Conservation (phyloP, 768 basidiomycete genomes). For the Tremella yokohamensis region DNA sequence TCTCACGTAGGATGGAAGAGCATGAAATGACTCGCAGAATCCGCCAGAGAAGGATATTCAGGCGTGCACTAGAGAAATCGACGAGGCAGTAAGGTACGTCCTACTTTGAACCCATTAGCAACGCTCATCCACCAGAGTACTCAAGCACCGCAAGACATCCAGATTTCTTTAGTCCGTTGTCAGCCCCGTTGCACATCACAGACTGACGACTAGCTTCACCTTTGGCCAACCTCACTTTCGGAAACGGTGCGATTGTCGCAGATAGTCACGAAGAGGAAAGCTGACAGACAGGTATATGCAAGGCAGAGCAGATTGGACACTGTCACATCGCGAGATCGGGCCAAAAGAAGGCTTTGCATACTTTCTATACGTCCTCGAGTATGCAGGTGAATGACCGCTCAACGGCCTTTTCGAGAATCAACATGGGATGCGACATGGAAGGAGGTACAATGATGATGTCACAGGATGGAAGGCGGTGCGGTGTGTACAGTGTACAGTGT, state of each 20-base stretch:
- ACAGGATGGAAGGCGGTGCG: too few species aligned
- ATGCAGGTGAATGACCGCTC: slow-evolving; percentile 7
- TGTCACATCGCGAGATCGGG: slow-evolving; percentile 42
- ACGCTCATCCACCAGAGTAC: slow-evolving; percentile 29
- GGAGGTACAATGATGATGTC: too few species aligned
- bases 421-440: too few species aligned
- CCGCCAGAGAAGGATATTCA: slow-evolving; percentile 48
- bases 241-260: slow-evolving; percentile 33
- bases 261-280: background rate
- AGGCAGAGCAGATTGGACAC: slow-evolving; percentile 30
- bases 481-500: too few species aligned
- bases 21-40: slow-evolving; percentile 30
- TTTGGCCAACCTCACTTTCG: slow-evolving; percentile 53
- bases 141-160: slow-evolving; percentile 36
- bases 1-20: background rate
- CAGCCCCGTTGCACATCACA: background rate
- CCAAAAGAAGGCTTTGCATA: slow-evolving; percentile 50
- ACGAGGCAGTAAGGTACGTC: slow-evolving; percentile 44
- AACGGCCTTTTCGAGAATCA: too few species aligned
- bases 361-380: slow-evolving; percentile 46
- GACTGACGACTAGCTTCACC: slow-evolving; percentile 34
- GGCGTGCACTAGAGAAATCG: slow-evolving; percentile 44
- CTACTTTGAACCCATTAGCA: background rate
- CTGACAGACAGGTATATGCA: slow-evolving; percentile 35
- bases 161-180: slow-evolving; percentile 49